A percentile compares a stretch with the other conserved stretches of the same genome.
Evolutionary conservation across 805 yeast genomes (phyloP).

Genomic region (Kluyveromyces wickerhamii): DNA sequence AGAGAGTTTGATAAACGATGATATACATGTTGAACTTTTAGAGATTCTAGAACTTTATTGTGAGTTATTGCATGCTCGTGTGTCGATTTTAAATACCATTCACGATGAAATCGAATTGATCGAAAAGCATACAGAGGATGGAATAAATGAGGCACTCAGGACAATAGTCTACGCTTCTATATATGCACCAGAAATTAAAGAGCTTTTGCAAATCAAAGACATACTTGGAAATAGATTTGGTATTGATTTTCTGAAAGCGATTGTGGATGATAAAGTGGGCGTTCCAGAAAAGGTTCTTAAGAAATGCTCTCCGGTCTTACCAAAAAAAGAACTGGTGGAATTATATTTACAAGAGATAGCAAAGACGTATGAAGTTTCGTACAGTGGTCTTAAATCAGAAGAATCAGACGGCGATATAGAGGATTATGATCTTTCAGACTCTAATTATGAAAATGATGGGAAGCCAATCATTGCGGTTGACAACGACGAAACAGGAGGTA

Average conservation of each 20-base stretch:
- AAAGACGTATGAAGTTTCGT: constrained; percentile 66
- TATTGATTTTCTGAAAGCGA: constrained; percentile 47
- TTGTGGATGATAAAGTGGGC: constrained; percentile 24
- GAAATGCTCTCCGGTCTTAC: constrained; percentile 61
- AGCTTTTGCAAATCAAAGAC: constrained; percentile 53
- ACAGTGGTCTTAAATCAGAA: constrained; percentile 42
- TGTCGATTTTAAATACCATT: constrained; percentile 47
- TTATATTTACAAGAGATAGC: constrained; percentile 77
- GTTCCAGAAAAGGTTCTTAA: constrained; percentile 64
- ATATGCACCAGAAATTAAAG: constrained; percentile 64
- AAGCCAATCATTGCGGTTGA: constrained; percentile 34
- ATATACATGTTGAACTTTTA: constrained; percentile 66
- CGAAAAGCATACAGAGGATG: constrained; percentile 27
- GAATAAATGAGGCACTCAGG: constrained; percentile 68
- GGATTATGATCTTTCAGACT: background rate
- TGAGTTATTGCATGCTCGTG: constrained; percentile 70
- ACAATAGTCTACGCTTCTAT: constrained; percentile 63
- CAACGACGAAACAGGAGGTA: constrained; percentile 22
- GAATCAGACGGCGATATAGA: constrained; percentile 22
- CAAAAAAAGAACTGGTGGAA: constrained; percentile 53
- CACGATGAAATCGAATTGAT: constrained; percentile 28
- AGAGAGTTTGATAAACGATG: constrained; percentile 78
- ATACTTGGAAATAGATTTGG: constrained; percentile 58
- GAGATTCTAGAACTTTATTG: constrained; percentile 78
- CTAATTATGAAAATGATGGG: constrained; percentile 21